Conservation (phyloP, 2,329 filamentous ascomycete genomes). For the Penicillium italicum region DNA sequence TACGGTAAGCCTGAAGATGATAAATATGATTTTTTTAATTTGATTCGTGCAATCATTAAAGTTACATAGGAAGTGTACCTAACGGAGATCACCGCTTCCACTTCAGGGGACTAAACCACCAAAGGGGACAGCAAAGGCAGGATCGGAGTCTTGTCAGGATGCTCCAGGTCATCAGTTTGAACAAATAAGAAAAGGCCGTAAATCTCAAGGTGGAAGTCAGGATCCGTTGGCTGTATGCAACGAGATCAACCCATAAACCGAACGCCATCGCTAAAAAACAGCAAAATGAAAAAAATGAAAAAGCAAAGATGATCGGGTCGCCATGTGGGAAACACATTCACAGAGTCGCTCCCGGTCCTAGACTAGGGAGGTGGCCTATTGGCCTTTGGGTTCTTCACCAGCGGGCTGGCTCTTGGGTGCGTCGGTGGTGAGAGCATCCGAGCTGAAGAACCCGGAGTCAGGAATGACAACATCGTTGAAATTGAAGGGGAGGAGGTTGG, state of each 20-base stretch:
- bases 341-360: background rate
- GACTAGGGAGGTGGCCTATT: constrained; percentile 13
- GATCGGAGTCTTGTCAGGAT: constrained; percentile 2
- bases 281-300: constrained; percentile 11
- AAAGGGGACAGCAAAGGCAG: background rate
- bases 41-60: background rate
- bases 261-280: constrained; percentile 25
- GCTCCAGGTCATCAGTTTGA: constrained; percentile 14
- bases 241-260: constrained; percentile 12
- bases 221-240: background rate
- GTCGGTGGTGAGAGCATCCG: constrained; percentile 31
- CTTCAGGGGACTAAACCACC: background rate
- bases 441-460: constrained; percentile 39
- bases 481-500: constrained; percentile 32
- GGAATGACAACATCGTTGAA: constrained; percentile 30
- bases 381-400: constrained; percentile 10
- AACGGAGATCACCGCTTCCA: background rate
- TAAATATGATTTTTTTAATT: background rate
- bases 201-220: constrained; percentile 7
- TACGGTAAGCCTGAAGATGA: background rate
- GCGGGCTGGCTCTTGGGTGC: constrained; percentile 23
- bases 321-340: background rate
- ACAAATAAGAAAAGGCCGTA: constrained; percentile 2
- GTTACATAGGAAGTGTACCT: background rate
- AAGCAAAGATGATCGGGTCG: background rate